Evolutionary conservation across 306 rosid genomes (phyloP), one percentile per base, ranked within the genome.

Genomic region (Alnus rubra): DNA sequence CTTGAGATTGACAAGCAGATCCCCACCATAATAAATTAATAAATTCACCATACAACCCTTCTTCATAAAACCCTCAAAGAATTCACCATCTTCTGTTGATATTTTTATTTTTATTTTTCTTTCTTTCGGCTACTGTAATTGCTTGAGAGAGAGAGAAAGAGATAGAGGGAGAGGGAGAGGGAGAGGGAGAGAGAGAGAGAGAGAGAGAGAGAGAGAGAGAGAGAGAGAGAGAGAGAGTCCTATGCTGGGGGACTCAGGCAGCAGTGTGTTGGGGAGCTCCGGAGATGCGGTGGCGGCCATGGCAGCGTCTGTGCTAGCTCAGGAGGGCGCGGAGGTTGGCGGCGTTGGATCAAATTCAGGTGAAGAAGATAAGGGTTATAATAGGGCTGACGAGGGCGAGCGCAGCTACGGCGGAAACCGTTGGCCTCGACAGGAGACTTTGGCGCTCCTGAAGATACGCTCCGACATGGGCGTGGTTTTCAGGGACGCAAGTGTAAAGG

Each of bases 391-490:
- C 39, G 91, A 82, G 10, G 89, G 92, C 39, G 98, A 91, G 64
- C 80, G 86, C 65, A 91, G 88, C 79, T 90, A 85, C 52, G 98
- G 96, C 3, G 99, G 98, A 1, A 93, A 90, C 82, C 84, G 98
- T 60, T 96, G 99, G 99, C 99, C 99, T 6, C 82, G 94, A 10
- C 96, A 87, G 64, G 99, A 96, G 64, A 96, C 98, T 48, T 67
- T 96, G 73, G 97, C 96, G 13, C 88, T 96, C 78, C 71, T 96
- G 86, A 88, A 91, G 84, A 93, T 96, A 80, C 85, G 99, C 69
- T 90, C 98, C n/a, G 99, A 93, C 30, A 96, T 96, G 99, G 99
- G 88, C 80, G 87, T 82, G 18, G 90, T 88, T 69, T 96, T 96
- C 78, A 82, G 90, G 75, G 99, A 96, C 84, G 97, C 99, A 64